phyloP scores from a whole-genome alignment of 176 grass and related monocot species.

The Phoenix roebelenii region DNA sequence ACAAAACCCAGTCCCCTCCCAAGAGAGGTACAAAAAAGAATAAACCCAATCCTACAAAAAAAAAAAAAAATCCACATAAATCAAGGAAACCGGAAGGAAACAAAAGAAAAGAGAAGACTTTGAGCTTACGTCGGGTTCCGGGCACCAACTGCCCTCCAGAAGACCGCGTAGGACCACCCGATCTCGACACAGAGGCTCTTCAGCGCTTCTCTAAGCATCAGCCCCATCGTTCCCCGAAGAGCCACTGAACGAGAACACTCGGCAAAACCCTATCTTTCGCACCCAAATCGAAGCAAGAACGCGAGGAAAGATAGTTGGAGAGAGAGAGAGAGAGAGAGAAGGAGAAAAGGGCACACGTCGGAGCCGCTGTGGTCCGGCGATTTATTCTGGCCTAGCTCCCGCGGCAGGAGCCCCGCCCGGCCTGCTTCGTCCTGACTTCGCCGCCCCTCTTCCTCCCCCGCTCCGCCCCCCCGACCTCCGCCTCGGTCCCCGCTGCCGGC shows the following conservation, averaged over 20 bases:
- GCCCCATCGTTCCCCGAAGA: slow-evolving; percentile 21
- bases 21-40: no score
- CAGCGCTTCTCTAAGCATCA: slow-evolving; percentile 63
- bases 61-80: neutral
- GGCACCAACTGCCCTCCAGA: slow-evolving; percentile 74
- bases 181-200: slow-evolving; percentile 75
- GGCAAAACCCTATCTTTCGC: neutral
- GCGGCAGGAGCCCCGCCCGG: slow-evolving; percentile 77
- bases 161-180: slow-evolving; percentile 92
- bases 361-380: slow-evolving; percentile 25
- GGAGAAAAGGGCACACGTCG: neutral
- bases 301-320: neutral
- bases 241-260: neutral
- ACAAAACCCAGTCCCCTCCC: no score
- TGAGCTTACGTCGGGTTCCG: slow-evolving; percentile 54
- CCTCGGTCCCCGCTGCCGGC: slow-evolving; percentile 31
- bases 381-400: slow-evolving; percentile 50
- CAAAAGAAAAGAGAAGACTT: neutral
- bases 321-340: neutral
- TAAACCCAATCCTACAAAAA: neutral
- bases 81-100: neutral
- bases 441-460: slow-evolving; percentile 39
- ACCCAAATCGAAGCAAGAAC: neutral
- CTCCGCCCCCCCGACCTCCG: slow-evolving; percentile 28
- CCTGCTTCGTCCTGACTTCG: slow-evolving; percentile 66